These are phyloP conservation scores for Bruguiera parviflora DNA, from an alignment of 345 rosid species.

Conservation along the genomic window DNA sequence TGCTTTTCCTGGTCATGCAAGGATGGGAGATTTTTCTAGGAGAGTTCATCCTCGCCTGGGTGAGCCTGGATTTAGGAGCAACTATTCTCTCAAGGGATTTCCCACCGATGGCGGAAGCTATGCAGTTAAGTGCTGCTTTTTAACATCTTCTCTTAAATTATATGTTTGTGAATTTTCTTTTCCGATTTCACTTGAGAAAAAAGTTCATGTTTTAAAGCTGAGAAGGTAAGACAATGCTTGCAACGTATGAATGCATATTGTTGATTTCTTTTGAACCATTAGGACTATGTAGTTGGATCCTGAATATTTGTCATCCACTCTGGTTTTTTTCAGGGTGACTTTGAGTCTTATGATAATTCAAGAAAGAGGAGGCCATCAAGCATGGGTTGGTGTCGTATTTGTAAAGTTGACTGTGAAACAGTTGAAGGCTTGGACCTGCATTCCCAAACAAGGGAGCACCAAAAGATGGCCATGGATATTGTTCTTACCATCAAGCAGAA, in stretches of 20 bases:
- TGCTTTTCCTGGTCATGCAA: slow-evolving; percentile 35
- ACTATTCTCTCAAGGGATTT: slow-evolving; percentile 40
- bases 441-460: slow-evolving; percentile 74
- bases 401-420: slow-evolving; percentile 73
- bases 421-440: slow-evolving; percentile 69
- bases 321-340: slow-evolving; percentile 39
- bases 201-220: background rate
- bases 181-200: background rate
- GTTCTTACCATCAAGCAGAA: slow-evolving; percentile 54
- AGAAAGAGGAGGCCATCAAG: slow-evolving; percentile 50
- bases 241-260: background rate
- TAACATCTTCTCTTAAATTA: background rate
- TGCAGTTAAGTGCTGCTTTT: slow-evolving; percentile 45
- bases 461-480: slow-evolving; percentile 64
- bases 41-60: slow-evolving; percentile 43
- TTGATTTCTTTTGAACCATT: background rate
- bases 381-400: slow-evolving; percentile 81
- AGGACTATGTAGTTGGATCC: background rate
- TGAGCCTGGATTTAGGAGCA: slow-evolving; percentile 64
- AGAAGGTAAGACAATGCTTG: background rate
- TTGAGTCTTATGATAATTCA: slow-evolving; percentile 44
- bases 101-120: slow-evolving; percentile 42
- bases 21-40: slow-evolving; percentile 41
- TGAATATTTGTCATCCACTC: background rate
- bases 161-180: background rate